Evolutionary conservation across 2,329 filamentous ascomycete genomes (phyloP), one percentile per base, ranked within the genome.

Genomic region (Botrytis fragariae): DNA sequence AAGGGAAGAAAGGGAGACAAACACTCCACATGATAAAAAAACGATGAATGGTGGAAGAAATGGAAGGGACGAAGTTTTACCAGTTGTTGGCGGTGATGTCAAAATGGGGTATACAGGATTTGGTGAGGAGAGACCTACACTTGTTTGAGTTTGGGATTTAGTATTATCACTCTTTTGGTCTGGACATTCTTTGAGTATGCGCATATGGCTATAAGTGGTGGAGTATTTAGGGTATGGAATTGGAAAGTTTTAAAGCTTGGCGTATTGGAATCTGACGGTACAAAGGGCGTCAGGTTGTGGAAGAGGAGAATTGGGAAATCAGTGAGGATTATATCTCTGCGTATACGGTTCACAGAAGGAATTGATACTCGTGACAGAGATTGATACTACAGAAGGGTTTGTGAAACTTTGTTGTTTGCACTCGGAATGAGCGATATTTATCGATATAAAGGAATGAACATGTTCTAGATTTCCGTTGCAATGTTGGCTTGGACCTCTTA

Each of bases 1-100:
- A 73, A 75, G 77, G 57, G 79, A 79, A 73, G 80, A 79, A 48
- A 73, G 73, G 10, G 78, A 81, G 63, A 68, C 61, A 1, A 74
- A 72, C 39, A 59, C 54, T 51, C 44, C 16, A 25, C 45, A 20
- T 37, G 37, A 71, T 35, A 22, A 57, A 48, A 71, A 67, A 20
- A 42, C 18, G 60, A 29, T n/a, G n/a, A 51, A 65, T 51, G 69
- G 54, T 9, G 48, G 45, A 22, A 32, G 48, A 57, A 71, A 35
- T 22, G 44, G n/a, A 42, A 12, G 44, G 37, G 16, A 25, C n/a
- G 32, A 65, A 12, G 18, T n/a, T 22, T 32, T 35, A n/a, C 60
- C 69, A 7, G 12, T 54, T 10, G 35, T 29, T 32, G 35, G 48
- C n/a, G 69, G 45, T 29, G 45, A 71, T 25, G 37, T 64, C 12